These are phyloP conservation scores for Physcomitrellopsis africana DNA, from an alignment of 225 moss, liverwort and hornwort species.

Conservation along the genomic window DNA sequence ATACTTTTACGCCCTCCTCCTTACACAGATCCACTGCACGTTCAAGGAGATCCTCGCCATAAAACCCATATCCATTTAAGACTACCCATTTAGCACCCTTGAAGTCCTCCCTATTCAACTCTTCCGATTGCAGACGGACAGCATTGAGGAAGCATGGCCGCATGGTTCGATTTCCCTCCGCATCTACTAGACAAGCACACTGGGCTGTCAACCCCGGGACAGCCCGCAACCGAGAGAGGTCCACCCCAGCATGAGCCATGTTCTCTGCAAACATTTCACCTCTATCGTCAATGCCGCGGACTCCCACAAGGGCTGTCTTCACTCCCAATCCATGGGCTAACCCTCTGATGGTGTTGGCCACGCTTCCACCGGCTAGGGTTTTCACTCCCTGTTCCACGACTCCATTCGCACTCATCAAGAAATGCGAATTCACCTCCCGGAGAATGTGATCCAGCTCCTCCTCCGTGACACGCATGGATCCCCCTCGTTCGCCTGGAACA, in stretches of 20 bases:
- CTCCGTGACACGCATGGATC: slow-evolving; percentile 75
- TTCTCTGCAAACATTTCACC: slow-evolving; percentile 73
- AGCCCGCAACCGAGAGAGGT: slow-evolving; percentile 62
- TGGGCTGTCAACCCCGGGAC: slow-evolving; percentile 74
- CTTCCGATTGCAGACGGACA: slow-evolving; percentile 66
- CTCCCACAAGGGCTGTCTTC: slow-evolving; percentile 70
- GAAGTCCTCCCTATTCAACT: slow-evolving; percentile 66
- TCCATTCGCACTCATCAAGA: slow-evolving; percentile 41
- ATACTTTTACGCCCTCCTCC: slow-evolving; percentile 71
- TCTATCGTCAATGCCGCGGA: slow-evolving; percentile 71
- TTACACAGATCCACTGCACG: slow-evolving; percentile 69
- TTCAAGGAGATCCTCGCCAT: slow-evolving; percentile 76
- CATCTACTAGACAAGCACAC: slow-evolving; percentile 80
- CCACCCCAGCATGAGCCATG: slow-evolving; percentile 71
- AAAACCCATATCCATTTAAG: slow-evolving; percentile 94
- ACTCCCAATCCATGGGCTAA: slow-evolving; percentile 69
- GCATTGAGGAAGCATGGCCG: slow-evolving; percentile 81
- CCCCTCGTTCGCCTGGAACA: slow-evolving; percentile 88
- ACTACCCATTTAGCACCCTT: slow-evolving; percentile 81
- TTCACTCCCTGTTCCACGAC: slow-evolving; percentile 47
- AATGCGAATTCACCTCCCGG: slow-evolving; percentile 70
- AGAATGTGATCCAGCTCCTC: slow-evolving; percentile 76
- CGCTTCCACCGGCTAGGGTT: slow-evolving; percentile 88
- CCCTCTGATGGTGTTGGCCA: slow-evolving; percentile 88
- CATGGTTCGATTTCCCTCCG: slow-evolving; percentile 89